phyloP scores from a whole-genome alignment of 2,329 filamentous ascomycete genomes.

The Xylaria sp. region DNA sequence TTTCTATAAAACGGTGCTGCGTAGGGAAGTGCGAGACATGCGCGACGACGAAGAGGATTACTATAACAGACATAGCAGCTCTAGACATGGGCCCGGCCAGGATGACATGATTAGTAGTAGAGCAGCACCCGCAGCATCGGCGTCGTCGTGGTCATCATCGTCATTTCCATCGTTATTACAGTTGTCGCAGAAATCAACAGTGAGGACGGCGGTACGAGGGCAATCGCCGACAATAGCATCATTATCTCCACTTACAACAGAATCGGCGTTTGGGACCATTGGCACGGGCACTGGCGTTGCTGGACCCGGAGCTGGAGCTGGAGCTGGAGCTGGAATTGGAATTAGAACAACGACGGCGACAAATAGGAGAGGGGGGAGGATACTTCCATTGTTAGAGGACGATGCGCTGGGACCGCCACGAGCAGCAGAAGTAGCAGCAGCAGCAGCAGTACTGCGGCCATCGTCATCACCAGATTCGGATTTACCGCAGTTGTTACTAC shows the following conservation, averaged over 20 bases:
- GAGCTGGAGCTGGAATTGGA: too few species aligned
- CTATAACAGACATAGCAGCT: constrained; percentile 6
- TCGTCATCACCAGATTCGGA: constrained; percentile 27
- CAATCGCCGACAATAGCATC: constrained; percentile 23
- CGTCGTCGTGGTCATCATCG: not conserved
- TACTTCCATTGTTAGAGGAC: constrained; percentile 31
- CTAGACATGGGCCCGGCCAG: constrained; percentile 1
- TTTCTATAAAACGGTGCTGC: constrained; percentile 48
- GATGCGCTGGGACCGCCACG: constrained; percentile 47
- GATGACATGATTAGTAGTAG: constrained; percentile 27
- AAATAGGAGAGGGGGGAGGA: constrained; percentile 30
- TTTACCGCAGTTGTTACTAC: not conserved
- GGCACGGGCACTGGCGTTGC: constrained; percentile 3
- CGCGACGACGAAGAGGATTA: constrained; percentile 22
- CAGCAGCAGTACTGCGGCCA: not conserved
- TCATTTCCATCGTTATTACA: not conserved
- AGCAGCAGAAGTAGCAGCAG: not conserved
- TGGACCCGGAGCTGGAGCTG: constrained; percentile 17
- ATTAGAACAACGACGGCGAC: not conserved
- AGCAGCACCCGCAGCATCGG: not conserved
- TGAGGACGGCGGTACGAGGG: constrained; percentile 18
- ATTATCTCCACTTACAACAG: constrained; percentile 25
- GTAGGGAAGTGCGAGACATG: constrained; percentile 34
- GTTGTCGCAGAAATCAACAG: not conserved
- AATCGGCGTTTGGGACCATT: constrained; percentile 12